These are phyloP conservation scores for Solanum bulbocastanum DNA, from an alignment of 257 asterid genomes.

Conservation along the genomic window DNA sequence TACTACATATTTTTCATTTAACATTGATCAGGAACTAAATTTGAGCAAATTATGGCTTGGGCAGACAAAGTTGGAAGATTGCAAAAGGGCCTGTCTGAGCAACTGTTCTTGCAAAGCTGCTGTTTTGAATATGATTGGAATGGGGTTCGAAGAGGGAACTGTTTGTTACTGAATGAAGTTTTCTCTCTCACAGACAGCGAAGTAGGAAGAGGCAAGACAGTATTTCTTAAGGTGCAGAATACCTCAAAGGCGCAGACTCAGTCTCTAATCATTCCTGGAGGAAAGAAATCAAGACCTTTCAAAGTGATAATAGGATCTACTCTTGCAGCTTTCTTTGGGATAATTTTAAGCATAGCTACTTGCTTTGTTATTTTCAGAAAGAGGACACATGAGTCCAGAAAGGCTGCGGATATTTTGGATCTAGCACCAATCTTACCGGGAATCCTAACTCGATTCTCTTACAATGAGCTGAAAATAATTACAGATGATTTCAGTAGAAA, in stretches of 20 bases:
- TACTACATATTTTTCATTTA: no score
- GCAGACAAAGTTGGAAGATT: not conserved
- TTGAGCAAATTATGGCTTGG: no score
- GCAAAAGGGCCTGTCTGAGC: not conserved
- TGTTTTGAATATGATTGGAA: not conserved
- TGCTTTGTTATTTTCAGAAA: not conserved
- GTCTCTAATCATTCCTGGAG: no score
- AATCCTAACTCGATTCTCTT: not conserved
- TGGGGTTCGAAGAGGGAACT: not conserved
- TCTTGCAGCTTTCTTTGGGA: not conserved
- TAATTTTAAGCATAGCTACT: not conserved
- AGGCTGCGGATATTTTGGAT: not conserved
- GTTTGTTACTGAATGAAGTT: not conserved
- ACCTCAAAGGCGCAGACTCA: no score
- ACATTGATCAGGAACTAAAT: no score
- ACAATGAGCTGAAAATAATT: not conserved
- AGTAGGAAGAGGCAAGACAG: no score
- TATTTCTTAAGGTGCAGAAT: not conserved
- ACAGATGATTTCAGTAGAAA: slow-evolving; percentile 7
- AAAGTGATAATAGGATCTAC: not conserved
- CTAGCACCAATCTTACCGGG: not conserved
- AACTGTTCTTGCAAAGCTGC: slow-evolving; percentile 2
- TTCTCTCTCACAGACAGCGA: not conserved
- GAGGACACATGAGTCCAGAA: not conserved
- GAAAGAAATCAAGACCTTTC: not conserved